A percentile compares a stretch with the other conserved stretches of the same genome.
phyloP scores from a whole-genome alignment of 805 yeast genomes.

The Ogataea thermomethanolica region DNA sequence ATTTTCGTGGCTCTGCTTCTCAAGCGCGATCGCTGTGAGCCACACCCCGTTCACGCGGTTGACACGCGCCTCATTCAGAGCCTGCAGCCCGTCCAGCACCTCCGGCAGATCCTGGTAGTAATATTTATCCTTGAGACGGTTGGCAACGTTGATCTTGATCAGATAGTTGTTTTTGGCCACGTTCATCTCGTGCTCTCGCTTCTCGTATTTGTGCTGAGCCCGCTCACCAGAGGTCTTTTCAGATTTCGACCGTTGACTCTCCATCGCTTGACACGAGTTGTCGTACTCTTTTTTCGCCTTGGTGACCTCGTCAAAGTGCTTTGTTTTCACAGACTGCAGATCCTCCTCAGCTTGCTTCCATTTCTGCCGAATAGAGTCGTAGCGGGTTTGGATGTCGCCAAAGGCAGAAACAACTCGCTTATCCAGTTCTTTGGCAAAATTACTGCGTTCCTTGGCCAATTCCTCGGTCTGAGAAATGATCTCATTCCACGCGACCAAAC shows the following conservation, averaged over 20 bases:
- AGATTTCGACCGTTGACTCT: conserved; percentile 68
- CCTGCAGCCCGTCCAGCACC: conserved; percentile 78
- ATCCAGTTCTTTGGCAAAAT: conserved; percentile 58
- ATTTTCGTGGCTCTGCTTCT: conserved; percentile 44
- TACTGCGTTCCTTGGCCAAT: conserved; percentile 62
- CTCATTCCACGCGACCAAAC: conserved; percentile 87
- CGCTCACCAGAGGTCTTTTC: conserved; percentile 54
- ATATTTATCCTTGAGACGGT: conserved; percentile 88
- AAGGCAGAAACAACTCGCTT: conserved; percentile 61
- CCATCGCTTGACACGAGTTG: conserved; percentile 74
- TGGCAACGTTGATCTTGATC: conserved; percentile 77
- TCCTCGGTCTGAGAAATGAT: conserved; percentile 79
- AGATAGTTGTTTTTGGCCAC: conserved; percentile 80
- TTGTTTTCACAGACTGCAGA: conserved; percentile 45
- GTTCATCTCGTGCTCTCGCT: conserved; percentile 78
- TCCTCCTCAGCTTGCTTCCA: conserved; percentile 61
- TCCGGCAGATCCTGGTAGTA: conserved; percentile 93
- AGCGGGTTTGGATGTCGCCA: conserved; percentile 47
- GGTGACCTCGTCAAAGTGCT: conserved; percentile 51
- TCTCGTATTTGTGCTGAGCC: conserved; percentile 49
- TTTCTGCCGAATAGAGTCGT: conserved; percentile 50
- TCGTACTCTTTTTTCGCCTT: conserved; percentile 78
- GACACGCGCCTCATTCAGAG: conserved; percentile 75
- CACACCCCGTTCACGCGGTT: conserved; percentile 66
- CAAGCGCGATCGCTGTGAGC: conserved; percentile 58